Base-by-base conservation (phyloP, 139 green algal species). In the Zygnema cylindricum region DNA sequence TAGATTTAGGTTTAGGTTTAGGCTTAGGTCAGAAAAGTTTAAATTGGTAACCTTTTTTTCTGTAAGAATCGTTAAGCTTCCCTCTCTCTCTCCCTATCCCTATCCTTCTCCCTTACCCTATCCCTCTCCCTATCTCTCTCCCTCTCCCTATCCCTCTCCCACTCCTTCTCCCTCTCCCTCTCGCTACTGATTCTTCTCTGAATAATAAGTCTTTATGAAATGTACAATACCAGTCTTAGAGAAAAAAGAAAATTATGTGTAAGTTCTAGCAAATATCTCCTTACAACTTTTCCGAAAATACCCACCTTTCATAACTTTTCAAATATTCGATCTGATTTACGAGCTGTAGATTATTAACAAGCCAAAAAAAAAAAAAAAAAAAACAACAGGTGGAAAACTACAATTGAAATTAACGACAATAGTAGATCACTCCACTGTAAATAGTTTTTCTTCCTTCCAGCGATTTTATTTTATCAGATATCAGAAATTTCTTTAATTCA, bases 101-200 rank as follows among this genome's bases (percentile, higher is more conserved):
- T 25, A 25, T 73, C 57, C 30, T 30, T 73, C 57, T 73, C 57
- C 30, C 57, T 73, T 30, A 35, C 57, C 30, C 57, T 73, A 25
- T 73, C 57, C 30, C 57, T 73, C 57, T 73, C 57, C 30, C 57
- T 73, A 25, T 73, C 57, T 73, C 57, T 73, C 57, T 73, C 57
- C 30, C 57, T 73, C 57, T 73, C 57, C 30, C 57, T 73, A 25
- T 73, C 57, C 30, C 57, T 73, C 57, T 73, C 57, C n/a, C n/a
- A n/a, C n/a, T n/a, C n/a, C n/a, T n/a, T n/a, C n/a, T n/a, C n/a
- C n/a, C n/a, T n/a, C n/a, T 73, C 57, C 30, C 57, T 73, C 57
- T 73, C 57, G 25, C 57, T 73, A 25, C 30, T 30, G 25, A 25
- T 73, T 30, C 30, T 30, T 73, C 57, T 73, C 57, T 35, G 57